Base-by-base conservation (phyloP, 371 early-diverging fungal genomes). In the Rhizopus stolonifer region DNA sequence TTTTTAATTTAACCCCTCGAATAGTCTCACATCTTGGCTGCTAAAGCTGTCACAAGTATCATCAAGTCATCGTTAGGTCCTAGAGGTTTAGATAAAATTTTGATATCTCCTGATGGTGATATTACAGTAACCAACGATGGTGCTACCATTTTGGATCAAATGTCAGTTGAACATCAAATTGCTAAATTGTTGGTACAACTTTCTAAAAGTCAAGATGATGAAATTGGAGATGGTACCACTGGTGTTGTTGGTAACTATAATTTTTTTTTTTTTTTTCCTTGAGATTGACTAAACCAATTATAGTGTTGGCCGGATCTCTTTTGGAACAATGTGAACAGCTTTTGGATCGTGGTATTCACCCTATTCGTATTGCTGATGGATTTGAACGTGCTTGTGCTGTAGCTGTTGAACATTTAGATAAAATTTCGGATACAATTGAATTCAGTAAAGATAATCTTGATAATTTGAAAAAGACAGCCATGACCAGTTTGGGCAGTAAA, bases 201-300 rank as follows among this genome's bases (percentile, higher is more conserved):
- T 46, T 96, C 96, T 53, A 91, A 96, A 79, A 88, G 94, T 55
- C 99, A 99, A 82, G 99, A 99, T 80, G 97, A 99, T 65, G 99
- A 99, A 80, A 97, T 99, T 72, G 99, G 99, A 55, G 99, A 99
- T 78, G 99, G 99, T 52, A 99, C 99, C 26, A 99, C 99, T 14
- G 95, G 99, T 69, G 98, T 99, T 56, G 99, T 99, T 66, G 89
- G 92, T 91, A 79, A 54, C 79, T 77, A 2, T 5, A 9, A 8
- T 21, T 13, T 13, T 42, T 22, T 34, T 15, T 44, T n/a, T 40
- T 10, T 14, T 58, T 23, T 46, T 5, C 47, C n/a, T n/a, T n/a
- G n/a, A n/a, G n/a, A n/a, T n/a, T n/a, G n/a, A n/a, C n/a, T n/a
- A n/a, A n/a, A n/a, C n/a, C n/a, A n/a, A n/a, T n/a, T n/a, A 10